A percentile compares a stretch with the other conserved stretches of the same genome.
Conservation (phyloP, 345 rosid species). For the Syzygium oleosum region DNA sequence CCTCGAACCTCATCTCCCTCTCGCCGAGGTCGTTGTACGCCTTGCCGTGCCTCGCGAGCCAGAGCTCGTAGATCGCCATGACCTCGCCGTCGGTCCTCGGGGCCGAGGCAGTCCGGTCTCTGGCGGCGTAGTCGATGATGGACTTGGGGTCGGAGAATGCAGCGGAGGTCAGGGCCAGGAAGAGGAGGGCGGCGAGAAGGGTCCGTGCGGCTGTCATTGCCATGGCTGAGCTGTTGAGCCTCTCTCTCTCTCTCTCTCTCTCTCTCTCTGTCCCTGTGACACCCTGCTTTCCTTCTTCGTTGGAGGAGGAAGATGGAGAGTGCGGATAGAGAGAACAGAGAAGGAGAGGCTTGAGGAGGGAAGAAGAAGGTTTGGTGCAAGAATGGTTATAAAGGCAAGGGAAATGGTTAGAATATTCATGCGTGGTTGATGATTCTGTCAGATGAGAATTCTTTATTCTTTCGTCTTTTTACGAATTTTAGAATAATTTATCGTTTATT, state of each 20-base stretch:
- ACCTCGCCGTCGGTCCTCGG: conserved; percentile 30
- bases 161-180: neutral
- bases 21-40: conserved; percentile 27
- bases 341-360: neutral
- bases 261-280: neutral
- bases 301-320: neutral
- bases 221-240: neutral
- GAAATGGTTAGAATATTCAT: neutral
- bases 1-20: conserved; percentile 26
- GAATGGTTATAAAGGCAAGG: neutral
- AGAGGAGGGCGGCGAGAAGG: neutral
- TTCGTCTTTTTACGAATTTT: neutral
- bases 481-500: neutral
- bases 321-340: neutral
- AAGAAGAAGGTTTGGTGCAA: neutral
- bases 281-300: neutral
- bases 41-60: conserved; percentile 27
- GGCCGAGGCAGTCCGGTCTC: neutral
- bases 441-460: neutral
- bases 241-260: neutral
- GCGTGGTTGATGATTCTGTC: fast-evolving
- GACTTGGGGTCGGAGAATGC: neutral
- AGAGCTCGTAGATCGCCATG: conserved; percentile 19
- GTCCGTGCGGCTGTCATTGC: neutral
- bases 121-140: neutral